phyloP scores from a whole-genome alignment of 495 filamentous ascomycete genomes.

The Talaromyces nanjingensis region DNA sequence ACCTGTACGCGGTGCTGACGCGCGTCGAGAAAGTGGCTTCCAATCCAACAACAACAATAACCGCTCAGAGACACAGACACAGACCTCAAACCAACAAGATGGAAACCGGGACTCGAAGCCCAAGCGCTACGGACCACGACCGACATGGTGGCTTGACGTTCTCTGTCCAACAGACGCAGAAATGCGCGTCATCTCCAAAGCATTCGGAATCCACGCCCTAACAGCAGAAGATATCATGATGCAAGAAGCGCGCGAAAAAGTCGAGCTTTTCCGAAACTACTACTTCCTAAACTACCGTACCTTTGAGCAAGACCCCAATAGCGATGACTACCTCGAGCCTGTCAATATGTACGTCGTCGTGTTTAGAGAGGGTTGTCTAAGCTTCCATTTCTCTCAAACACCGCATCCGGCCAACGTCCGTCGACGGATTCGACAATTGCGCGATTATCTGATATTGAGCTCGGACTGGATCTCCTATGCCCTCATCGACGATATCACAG shows the following conservation, averaged over 20 bases:
- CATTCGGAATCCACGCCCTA: conserved; percentile 90
- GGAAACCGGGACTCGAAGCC: conserved; percentile 32
- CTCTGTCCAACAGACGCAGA: conserved; percentile 84
- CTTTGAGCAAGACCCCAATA: conserved; percentile 88
- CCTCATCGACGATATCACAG: conserved; percentile 96
- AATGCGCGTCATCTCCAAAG: conserved; percentile 84
- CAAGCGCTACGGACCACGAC: conserved; percentile 75
- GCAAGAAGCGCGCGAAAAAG: conserved; percentile 94
- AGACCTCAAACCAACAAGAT: conserved; percentile 1
- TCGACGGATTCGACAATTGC: conserved; percentile 82
- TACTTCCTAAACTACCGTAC: conserved; percentile 98
- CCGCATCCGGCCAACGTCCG: conserved; percentile 95
- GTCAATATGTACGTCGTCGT: conserved; percentile 98
- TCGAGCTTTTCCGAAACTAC: conserved; percentile 93
- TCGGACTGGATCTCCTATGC: conserved; percentile 99
- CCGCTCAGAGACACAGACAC: background rate
- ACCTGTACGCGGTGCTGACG: background rate
- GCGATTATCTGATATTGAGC: conserved; percentile 86
- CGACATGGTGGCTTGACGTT: conserved; percentile 94
- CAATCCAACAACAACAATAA: background rate
- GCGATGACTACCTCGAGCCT: conserved; percentile 83
- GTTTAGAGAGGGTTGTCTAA: conserved; percentile 89
- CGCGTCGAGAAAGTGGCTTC: background rate
- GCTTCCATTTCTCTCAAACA: conserved; percentile 89
- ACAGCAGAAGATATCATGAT: conserved; percentile 96